Conservation (phyloP, 1,139 yeast species). For the Yamadazyma triangularis region DNA sequence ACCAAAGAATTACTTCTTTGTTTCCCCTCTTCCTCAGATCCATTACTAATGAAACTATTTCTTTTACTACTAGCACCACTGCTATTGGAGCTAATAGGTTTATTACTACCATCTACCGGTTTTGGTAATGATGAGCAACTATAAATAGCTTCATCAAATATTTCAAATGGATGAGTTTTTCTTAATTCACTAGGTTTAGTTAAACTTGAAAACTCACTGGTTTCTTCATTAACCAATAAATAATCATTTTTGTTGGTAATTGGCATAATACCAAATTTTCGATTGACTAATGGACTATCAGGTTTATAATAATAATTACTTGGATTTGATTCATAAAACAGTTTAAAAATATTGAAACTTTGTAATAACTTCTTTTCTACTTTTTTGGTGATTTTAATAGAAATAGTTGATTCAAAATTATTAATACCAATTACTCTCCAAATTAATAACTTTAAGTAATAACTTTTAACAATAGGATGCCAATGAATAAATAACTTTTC, state of each 20-base stretch:
- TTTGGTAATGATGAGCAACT: conserved; percentile 41
- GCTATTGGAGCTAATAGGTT: neutral
- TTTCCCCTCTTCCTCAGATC: conserved; percentile 9
- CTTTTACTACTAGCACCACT: neutral
- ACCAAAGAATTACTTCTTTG: conserved; percentile 26
- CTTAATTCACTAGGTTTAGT: conserved; percentile 27
- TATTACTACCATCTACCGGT: neutral
- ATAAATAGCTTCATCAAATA: conserved; percentile 74
- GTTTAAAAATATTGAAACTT: conserved; percentile 15
- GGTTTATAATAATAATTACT: conserved; percentile 26
- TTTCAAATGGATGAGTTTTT: conserved; percentile 63
- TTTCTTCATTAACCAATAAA: conserved; percentile 3
- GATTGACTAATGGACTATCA: conserved; percentile 48
- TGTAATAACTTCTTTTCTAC: conserved; percentile 26
- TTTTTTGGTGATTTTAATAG: conserved; percentile 27
- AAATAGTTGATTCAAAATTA: conserved; percentile 33
- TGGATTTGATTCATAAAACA: conserved; percentile 15
- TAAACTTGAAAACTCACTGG: conserved; percentile 2
- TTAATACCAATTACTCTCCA: conserved; percentile 62
- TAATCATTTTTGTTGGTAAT: conserved; percentile 15
- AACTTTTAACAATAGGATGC: conserved; percentile 71
- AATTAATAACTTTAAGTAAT: conserved; percentile 60
- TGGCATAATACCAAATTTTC: conserved; percentile 44
- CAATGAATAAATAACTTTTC: conserved; percentile 65
- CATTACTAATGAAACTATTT: neutral